A percentile compares a stretch with the other conserved stretches of the same genome.
Evolutionary conservation across 1,139 yeast genomes (phyloP).

Genomic region (Debaryomyces udenii): DNA sequence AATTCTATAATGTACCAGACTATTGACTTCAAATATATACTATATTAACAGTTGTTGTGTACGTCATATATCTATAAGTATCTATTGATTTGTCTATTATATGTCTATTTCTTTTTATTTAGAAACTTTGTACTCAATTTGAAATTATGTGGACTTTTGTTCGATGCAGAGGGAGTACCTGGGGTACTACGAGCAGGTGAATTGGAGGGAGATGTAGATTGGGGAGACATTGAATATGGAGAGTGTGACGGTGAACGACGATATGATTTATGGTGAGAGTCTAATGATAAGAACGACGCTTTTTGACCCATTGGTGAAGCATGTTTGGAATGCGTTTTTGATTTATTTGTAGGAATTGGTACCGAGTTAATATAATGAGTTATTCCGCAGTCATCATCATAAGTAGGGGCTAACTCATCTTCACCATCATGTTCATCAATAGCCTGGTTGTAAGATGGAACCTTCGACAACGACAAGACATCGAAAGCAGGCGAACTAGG

Average conservation of each 20-base stretch:
- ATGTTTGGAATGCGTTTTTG: background rate
- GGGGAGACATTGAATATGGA: conserved; percentile 3
- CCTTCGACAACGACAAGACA: conserved; percentile 27
- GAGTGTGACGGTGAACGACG: conserved; percentile 8
- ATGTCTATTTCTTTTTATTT: conserved; percentile 1
- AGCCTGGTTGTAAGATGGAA: conserved; percentile 43
- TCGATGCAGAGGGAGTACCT: background rate
- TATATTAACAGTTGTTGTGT: too few species aligned
- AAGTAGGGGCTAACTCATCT: conserved; percentile 36
- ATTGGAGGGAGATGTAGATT: background rate
- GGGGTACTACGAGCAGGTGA: background rate
- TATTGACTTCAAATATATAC: too few species aligned
- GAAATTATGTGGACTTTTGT: background rate
- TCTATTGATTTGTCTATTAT: background rate
- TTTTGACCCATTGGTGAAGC: background rate
- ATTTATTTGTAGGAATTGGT: conserved; percentile 3
- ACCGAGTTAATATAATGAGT: conserved; percentile 1
- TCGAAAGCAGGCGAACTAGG: conserved; percentile 22
- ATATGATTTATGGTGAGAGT: background rate
- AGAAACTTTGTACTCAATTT: conserved; percentile 4
- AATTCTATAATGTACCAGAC: background rate
- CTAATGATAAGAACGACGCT: conserved; percentile 4
- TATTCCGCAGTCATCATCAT: conserved; percentile 4
- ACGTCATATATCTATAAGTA: background rate
- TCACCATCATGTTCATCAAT: conserved; percentile 33